Evolutionary conservation across 192 early-diverging fungal species (phyloP).

Genomic region (Entomortierella beljakovae): DNA sequence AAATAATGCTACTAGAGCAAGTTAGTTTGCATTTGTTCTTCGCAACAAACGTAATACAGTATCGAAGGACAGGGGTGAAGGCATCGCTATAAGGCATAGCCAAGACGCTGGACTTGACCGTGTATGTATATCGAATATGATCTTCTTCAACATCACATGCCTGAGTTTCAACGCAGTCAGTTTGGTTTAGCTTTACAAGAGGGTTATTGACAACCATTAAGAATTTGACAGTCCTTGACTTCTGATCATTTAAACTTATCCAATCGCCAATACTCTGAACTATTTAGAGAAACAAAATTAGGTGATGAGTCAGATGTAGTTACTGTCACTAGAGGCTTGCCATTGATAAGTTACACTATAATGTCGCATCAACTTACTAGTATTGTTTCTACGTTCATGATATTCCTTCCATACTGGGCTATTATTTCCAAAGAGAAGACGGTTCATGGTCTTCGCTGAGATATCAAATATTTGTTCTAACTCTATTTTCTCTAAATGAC

Average conservation of each 20-base stretch:
- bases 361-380: conserved; percentile 12
- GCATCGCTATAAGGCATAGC: conserved; percentile 76
- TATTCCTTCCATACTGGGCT: conserved; percentile 61
- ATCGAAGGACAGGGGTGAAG: conserved; percentile 70
- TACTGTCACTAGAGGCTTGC: no score
- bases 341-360: not conserved
- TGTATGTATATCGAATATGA: conserved; percentile 62
- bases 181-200: conserved; percentile 80
- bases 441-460: conserved; percentile 71
- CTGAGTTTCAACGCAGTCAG: conserved; percentile 69
- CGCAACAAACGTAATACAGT: conserved; percentile 74
- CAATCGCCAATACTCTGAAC: conserved; percentile 48
- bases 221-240: conserved; percentile 64
- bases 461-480: conserved; percentile 61
- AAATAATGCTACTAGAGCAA: conserved; percentile 70
- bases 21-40: conserved; percentile 63
- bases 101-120: conserved; percentile 24
- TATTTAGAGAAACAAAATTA: not conserved
- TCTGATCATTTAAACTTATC: conserved; percentile 2
- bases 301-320: not conserved
- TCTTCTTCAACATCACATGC: conserved; percentile 67
- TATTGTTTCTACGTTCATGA: conserved; percentile 61
- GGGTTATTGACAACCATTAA: conserved; percentile 80
- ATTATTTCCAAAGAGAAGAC: conserved; percentile 67
- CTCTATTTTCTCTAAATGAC: conserved; percentile 75